Conservation (phyloP, 2,329 filamentous ascomycete genomes). For the Verticillium zaregamsianum region DNA sequence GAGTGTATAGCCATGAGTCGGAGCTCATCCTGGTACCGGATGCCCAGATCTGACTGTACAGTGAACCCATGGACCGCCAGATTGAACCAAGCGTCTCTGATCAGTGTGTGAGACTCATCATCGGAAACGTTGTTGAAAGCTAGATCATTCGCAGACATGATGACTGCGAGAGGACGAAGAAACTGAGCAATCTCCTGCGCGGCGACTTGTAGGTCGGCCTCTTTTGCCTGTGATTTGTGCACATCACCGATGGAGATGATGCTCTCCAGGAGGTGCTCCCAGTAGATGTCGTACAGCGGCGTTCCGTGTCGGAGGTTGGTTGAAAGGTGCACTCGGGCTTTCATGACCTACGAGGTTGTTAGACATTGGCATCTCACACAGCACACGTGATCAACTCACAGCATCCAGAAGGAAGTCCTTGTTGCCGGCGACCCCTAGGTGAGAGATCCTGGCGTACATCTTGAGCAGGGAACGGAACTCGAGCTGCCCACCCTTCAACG, state of each 20-base stretch:
- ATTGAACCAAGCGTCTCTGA: conserved; percentile 97
- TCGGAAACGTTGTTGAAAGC: conserved; percentile 45
- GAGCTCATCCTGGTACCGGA: conserved; percentile 71
- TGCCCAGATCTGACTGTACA: conserved; percentile 66
- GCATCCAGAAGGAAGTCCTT: conserved; percentile 66
- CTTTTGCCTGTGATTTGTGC: conserved; percentile 67
- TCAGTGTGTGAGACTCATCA: conserved; percentile 67
- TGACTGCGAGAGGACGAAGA: conserved; percentile 78
- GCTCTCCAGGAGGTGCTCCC: conserved; percentile 77
- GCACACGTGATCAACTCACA: conserved; percentile 42
- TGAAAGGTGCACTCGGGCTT: conserved; percentile 77
- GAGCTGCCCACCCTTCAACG: conserved; percentile 69
- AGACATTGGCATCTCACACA: neutral
- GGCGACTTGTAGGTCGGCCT: conserved; percentile 76
- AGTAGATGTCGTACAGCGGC: conserved; percentile 75
- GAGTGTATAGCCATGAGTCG: conserved; percentile 83
- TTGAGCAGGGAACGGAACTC: conserved; percentile 87
- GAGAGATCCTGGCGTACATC: conserved; percentile 71
- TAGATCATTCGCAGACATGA: conserved; percentile 67
- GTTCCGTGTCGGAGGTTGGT: conserved; percentile 63
- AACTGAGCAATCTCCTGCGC: conserved; percentile 85
- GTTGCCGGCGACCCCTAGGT: conserved; percentile 67
- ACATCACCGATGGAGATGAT: conserved; percentile 89
- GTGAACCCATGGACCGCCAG: conserved; percentile 92
- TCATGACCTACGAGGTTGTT: conserved; percentile 51